Conservation (phyloP, 2,329 filamentous ascomycete species). For the Juglanconis oblonga region DNA sequence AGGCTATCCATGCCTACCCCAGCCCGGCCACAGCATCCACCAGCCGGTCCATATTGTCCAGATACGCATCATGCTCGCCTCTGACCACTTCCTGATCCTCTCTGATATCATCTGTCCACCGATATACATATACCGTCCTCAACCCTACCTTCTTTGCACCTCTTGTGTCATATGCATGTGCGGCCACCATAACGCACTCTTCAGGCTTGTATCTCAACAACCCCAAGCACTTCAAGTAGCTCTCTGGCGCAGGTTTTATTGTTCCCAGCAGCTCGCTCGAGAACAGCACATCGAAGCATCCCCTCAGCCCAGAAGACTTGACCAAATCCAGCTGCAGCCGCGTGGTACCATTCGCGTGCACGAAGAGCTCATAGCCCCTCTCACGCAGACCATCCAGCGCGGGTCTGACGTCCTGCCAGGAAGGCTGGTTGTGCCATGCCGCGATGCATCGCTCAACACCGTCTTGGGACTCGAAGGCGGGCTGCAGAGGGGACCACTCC, state of each 20-base stretch:
- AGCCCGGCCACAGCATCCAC: constrained; percentile 14
- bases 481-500: constrained; percentile 19
- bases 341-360: constrained; percentile 53
- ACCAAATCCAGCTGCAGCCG: constrained; percentile 52
- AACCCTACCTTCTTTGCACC: constrained; percentile 47
- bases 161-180: constrained; percentile 52
- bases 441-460: constrained; percentile 26
- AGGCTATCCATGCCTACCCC: neutral
- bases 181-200: constrained; percentile 51
- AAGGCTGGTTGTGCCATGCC: constrained; percentile 46
- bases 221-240: constrained; percentile 43
- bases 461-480: constrained; percentile 21
- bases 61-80: constrained; percentile 36
- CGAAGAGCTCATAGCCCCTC: constrained; percentile 40
- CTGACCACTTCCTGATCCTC: constrained; percentile 41
- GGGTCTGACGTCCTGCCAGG: constrained; percentile 48
- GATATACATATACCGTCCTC: constrained; percentile 48
- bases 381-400: constrained; percentile 38
- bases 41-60: constrained; percentile 23
- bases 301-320: constrained; percentile 39
- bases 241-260: constrained; percentile 45
- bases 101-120: constrained; percentile 51
- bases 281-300: constrained; percentile 47
- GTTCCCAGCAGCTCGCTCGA: constrained; percentile 48
- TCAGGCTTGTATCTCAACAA: constrained; percentile 42